Evolutionary conservation across 1,284 basidiomycete genomes (phyloP).

Genomic region (Cystobasidiaceae sp.): DNA sequence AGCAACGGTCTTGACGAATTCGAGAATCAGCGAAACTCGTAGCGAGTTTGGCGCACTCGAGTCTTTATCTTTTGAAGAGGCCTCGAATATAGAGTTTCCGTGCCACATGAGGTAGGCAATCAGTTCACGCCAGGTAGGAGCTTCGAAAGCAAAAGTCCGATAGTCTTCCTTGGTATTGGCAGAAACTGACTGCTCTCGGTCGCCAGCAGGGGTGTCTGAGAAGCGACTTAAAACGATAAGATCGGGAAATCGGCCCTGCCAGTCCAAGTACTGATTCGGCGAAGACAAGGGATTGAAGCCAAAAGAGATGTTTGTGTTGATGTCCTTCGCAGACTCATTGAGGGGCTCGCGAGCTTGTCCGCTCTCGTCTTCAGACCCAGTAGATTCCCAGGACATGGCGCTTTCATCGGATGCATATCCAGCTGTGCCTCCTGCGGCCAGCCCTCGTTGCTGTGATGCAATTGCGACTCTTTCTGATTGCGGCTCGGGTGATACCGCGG

Average conservation of each 20-base stretch:
- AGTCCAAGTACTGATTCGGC: conserved; percentile 17
- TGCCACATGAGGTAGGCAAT: conserved; percentile 30
- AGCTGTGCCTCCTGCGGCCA: conserved; percentile 1
- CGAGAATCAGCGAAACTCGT: conserved; percentile 24
- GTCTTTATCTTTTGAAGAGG: background rate
- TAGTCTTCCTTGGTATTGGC: conserved; percentile 23
- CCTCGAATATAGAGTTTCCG: conserved; percentile 23
- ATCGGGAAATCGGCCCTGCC: conserved; percentile 29
- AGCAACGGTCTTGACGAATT: conserved; percentile 14
- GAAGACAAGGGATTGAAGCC: conserved; percentile 27
- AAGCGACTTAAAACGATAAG: conserved; percentile 8
- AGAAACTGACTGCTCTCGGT: background rate
- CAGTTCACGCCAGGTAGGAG: conserved; percentile 26
- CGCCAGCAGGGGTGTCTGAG: background rate
- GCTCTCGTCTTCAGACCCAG: conserved; percentile 2
- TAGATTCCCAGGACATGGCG: conserved; percentile 20
- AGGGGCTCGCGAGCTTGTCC: background rate
- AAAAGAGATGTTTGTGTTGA: conserved; percentile 27
- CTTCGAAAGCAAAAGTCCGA: conserved; percentile 21
- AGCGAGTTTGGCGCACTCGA: background rate
- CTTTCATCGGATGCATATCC: conserved; percentile 15
- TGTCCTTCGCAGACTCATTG: conserved; percentile 19
- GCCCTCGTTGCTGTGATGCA: background rate
- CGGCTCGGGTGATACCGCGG: conserved; percentile 11
- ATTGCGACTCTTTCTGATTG: background rate